Conservation (phyloP, 495 filamentous ascomycete species). For the Hypoxylon perforatum region DNA sequence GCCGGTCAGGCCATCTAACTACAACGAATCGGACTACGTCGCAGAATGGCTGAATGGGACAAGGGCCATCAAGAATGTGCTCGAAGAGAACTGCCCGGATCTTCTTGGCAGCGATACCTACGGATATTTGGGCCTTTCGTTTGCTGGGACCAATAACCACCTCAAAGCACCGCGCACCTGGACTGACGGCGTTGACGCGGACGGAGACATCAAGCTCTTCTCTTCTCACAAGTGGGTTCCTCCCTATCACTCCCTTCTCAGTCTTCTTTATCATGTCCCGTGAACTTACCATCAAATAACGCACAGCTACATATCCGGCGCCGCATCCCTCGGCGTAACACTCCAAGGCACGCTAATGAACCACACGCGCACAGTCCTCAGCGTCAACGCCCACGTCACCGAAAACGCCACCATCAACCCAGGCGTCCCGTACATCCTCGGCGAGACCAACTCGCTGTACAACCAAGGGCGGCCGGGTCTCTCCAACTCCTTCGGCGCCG, state of each 20-base stretch:
- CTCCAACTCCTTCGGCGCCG: slow-evolving; percentile 76
- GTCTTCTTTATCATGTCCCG: not conserved
- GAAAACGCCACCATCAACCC: slow-evolving; percentile 57
- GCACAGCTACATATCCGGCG: slow-evolving; percentile 72
- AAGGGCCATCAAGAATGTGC: slow-evolving; percentile 56
- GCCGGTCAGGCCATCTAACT: slow-evolving; percentile 61
- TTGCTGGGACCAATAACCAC: slow-evolving; percentile 65
- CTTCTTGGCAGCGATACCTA: slow-evolving; percentile 54
- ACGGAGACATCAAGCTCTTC: slow-evolving; percentile 64
- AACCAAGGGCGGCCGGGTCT: slow-evolving; percentile 71
- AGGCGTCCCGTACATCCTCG: slow-evolving; percentile 68
- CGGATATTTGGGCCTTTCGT: slow-evolving; percentile 69
- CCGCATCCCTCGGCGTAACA: slow-evolving; percentile 70
- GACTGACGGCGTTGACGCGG: slow-evolving; percentile 61
- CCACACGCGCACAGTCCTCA: slow-evolving; percentile 65
- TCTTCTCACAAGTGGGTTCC: slow-evolving; percentile 71
- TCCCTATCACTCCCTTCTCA: not conserved
- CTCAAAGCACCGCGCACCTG: slow-evolving; percentile 64
- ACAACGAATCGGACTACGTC: slow-evolving; percentile 69
- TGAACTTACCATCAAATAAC: slow-evolving; percentile 4
- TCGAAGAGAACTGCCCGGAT: slow-evolving; percentile 65
- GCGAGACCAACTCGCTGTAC: slow-evolving; percentile 74
- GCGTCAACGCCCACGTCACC: slow-evolving; percentile 58
- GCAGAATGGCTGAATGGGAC: slow-evolving; percentile 70
- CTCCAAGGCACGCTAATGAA: slow-evolving; percentile 74